Evolutionary conservation across 306 rosid genomes (phyloP), one percentile per base, ranked within the genome.

Genomic region (Senna siamea): DNA sequence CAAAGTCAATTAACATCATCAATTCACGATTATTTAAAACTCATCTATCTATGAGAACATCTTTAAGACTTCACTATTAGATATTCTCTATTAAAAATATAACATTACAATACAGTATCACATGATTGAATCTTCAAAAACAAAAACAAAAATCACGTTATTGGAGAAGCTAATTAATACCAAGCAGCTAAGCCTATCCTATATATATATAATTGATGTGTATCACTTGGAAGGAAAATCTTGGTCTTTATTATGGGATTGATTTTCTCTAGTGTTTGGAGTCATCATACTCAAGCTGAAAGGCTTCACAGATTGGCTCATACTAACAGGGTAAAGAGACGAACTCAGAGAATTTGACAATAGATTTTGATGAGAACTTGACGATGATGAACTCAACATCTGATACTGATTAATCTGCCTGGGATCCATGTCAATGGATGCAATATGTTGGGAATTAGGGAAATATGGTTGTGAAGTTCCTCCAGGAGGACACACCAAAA

Each of bases 331-430:
- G 37, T 84, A 76, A 47, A 75, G 74, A 46, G 86, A 63, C 43
- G 80, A 44, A 41, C 35, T 67, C 63, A 72, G 76, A 77, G 79
- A 77, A 74, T 61, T 74, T 0, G 57, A 23, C 30, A 68, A 32
- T 9, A 43, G 72, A 44, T 69, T 80, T 62, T 26, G 30, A 26
- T 75, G 84, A 56, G 79, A 72, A 75, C 18, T 65, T 57, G 82
- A 40, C 72, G 69, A 68, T 53, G 81, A 72, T 75, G 69, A 62
- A 75, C 41, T 69, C 70, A 76, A 38, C 82, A 84, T 76, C 20
- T 94, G 94, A 66, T 85, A 59, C 44, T 87, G 86, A 77, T 69
- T 81, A 53, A 81, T 80, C 68, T 84, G 88, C 77, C 88, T 84
- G 5, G 68, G 80, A 61, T 85, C 89, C 69, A 83, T 83, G 55